Percentiles rank a stretch among this genome's conserved stretches.
Conservation (phyloP, 2,329 filamentous ascomycete genomes). For the Iodosphaeria phyllophila region DNA sequence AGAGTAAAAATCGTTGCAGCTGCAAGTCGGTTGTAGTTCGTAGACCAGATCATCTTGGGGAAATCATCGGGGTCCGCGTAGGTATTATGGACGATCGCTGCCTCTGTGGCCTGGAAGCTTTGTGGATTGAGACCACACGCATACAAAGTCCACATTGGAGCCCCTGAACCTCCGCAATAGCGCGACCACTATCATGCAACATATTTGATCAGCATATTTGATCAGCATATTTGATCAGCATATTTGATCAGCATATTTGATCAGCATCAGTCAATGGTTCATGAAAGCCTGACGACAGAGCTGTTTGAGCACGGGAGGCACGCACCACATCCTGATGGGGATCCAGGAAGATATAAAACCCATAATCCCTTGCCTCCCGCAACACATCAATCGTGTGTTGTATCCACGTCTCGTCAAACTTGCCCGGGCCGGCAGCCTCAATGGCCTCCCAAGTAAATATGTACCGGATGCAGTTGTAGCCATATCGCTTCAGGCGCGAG, state of each 20-base stretch:
- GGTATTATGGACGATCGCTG: constrained; percentile 87
- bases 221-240: background rate
- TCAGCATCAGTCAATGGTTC: background rate
- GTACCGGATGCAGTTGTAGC: constrained; percentile 93
- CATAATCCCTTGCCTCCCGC: constrained; percentile 70
- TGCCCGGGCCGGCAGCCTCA: constrained; percentile 75
- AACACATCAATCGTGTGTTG: constrained; percentile 75
- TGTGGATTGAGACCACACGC: constrained; percentile 80
- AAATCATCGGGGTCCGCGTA: constrained; percentile 71
- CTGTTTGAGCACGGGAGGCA: constrained; percentile 10
- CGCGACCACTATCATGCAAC: constrained; percentile 55
- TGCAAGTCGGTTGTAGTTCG: constrained; percentile 80
- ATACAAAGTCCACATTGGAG: constrained; percentile 95
- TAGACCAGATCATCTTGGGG: constrained; percentile 99
- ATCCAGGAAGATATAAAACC: constrained; percentile 96
- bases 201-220: constrained; percentile 9
- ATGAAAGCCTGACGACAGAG: background rate
- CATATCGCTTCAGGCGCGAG: constrained; percentile 65
- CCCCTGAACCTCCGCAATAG: constrained; percentile 84
- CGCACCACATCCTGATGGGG: constrained; percentile 90
- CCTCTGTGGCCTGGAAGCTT: constrained; percentile 71
- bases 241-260: constrained; percentile 9
- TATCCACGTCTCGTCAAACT: constrained; percentile 89
- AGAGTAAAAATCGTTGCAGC: constrained; percentile 85
- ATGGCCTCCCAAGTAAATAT: constrained; percentile 99